Base-by-base conservation (phyloP, 2,329 filamentous ascomycete genomes). In the Colletotrichum graminicola region DNA sequence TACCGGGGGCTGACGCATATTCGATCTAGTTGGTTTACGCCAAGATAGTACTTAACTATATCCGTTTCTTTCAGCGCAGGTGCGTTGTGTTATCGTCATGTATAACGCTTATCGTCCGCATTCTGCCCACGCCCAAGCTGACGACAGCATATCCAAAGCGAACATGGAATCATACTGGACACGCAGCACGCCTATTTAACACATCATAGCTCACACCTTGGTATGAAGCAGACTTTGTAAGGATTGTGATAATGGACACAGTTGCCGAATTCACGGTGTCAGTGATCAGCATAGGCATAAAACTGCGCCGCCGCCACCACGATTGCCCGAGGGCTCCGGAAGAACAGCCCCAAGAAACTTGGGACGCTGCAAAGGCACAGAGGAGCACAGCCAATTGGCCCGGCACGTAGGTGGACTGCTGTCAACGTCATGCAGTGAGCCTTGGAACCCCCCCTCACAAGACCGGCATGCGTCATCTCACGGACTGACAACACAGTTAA, bases 381-480 rank as follows among this genome's bases (percentile, higher is more conserved):
- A 49, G 16, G 21, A 14, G 36, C 47, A 32, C 11, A 2, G 23
- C 7, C 7, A 21, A 62, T 71, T 67, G 67, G 63, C 23, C 52
- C 41, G 26, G 12, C n/a, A 59, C 29, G 16, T 34, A 59, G 36
- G 16, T 21, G 61, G 51, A 34, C 18, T 5, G 10, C 55, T 36
- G 61, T 54, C 54, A 69, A 45, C 54, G 45, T 11, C 39, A 34
- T 26, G n/a, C n/a, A 18, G 57, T 21, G 18, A 34, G 47, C 12
- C 67, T 66, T 66, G 67, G 67, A 56, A 61, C n/a, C 2, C 21
- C 41, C 39, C 62, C 23, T 1, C 55, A 54, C 45, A 41, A 39
- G 62, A 32, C n/a, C 41, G 4, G 26, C 41, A 56, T 62, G 63
- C 63, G 67, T 71, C 67, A 67, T 71, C 57, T n/a, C 32, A 45